Conservation (phyloP, 1,284 basidiomycete species). For the Puccinia novopanici region DNA sequence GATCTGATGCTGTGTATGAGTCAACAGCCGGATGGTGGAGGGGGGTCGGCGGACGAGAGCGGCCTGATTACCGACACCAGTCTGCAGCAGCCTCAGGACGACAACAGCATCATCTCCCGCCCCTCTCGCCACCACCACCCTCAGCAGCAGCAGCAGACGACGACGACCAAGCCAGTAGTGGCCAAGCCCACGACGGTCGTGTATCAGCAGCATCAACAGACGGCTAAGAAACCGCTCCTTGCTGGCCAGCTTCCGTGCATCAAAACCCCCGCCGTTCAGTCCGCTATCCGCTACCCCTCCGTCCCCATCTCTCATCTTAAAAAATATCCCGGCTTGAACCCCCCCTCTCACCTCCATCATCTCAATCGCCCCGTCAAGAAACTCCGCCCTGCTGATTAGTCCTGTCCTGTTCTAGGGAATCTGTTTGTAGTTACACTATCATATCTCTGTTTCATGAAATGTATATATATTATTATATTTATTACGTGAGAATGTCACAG, state of each 20-base stretch:
- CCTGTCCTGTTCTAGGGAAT: neutral
- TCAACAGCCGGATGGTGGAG: neutral
- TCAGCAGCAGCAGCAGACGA: neutral
- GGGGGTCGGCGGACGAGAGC: slow-evolving; percentile 17
- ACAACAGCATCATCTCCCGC: neutral
- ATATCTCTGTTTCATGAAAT: too few relatives aligned
- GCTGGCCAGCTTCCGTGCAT: neutral
- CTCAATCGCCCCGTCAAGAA: neutral
- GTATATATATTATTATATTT: too few relatives aligned
- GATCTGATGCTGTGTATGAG: neutral
- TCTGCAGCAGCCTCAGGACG: neutral
- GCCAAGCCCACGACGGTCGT: neutral
- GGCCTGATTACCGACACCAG: slow-evolving; percentile 19
- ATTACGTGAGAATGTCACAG: too few relatives aligned
- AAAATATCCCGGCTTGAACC: neutral
- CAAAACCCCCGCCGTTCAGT: neutral
- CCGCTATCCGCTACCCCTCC: neutral
- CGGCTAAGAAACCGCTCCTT: too few relatives aligned
- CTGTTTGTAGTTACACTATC: neutral
- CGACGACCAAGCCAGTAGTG: neutral
- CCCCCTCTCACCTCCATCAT: neutral
- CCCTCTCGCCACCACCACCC: too few relatives aligned
- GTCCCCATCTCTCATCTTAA: neutral
- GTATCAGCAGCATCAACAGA: too few relatives aligned
- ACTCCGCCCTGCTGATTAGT: neutral